Evolutionary conservation across 2,329 filamentous ascomycete species (phyloP), one percentile per base, ranked within the genome.

Genomic region (Thyridium curvatum): DNA sequence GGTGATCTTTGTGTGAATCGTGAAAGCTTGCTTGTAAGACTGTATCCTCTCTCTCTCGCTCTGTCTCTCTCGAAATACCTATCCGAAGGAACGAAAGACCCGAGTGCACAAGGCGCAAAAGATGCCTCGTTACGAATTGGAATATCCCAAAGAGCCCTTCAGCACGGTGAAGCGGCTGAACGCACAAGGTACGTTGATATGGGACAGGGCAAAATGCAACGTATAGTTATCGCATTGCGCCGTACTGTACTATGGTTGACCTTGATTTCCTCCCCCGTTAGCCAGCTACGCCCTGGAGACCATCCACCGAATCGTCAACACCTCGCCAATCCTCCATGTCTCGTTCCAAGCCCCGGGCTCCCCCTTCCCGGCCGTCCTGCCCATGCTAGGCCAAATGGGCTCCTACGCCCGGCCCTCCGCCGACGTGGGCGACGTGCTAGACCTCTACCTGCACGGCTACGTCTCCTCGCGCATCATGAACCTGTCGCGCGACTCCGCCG

Each of bases 381-480:
- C 88, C 44, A 91, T 94, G 86, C 86, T 94, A 52, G 86, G 86
- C 37, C 80, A 86, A 51, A 84, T 93, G 72, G 85, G 79, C 12
- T 85, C 80, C 17, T 93, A 82, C 55, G 69, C 69, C 8, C 64
- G 67, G 0, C 82, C 82, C 5, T 80, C 74, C 39, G 70, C 77
- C 13, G 68, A 71, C 38, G 59, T 74, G 14, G 69, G 74, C 37
- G 80, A 88, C 47, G 78, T 82, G 0, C 68, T 88, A 5, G 82
- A 89, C 41, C 72, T 84, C 45, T 94, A 94, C 58, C 72, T 94
- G 8, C 88, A 94, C 61, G 87, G 87, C 54, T 94, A 91, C 59
- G 82, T 91, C 49, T 86, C 80, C 43, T 80, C 81, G 1, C 82
- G 88, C 8, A 69, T 95, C 28, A 84, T 91, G 71, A 83, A 82